Conservation (phyloP, 176 grass and related monocot species). For the Rhipidocladum racemiflorum region DNA sequence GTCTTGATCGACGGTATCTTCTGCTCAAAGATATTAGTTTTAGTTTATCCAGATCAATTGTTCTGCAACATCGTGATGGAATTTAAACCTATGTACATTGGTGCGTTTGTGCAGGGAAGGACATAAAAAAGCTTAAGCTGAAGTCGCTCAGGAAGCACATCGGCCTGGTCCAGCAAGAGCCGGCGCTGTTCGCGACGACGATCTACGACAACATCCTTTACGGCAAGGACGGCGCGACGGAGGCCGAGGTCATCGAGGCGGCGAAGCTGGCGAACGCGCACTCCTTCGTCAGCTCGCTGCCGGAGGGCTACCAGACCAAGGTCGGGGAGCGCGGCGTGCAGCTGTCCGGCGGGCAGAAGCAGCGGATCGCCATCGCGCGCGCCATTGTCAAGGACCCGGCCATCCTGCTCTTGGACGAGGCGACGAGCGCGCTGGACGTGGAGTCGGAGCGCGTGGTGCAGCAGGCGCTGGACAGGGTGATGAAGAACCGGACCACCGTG, state of each 20-base stretch:
- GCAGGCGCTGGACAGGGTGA: slow-evolving; percentile 74
- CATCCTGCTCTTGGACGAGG: slow-evolving; percentile 86
- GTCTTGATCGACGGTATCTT: slow-evolving; percentile 77
- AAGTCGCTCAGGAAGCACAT: slow-evolving; percentile 83
- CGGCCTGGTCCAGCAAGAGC: slow-evolving; percentile 90
- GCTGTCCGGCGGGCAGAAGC: slow-evolving; percentile 86
- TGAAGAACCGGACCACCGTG: slow-evolving; percentile 88
- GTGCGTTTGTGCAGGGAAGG: slow-evolving; percentile 57
- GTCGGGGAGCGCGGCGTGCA: slow-evolving; percentile 92
- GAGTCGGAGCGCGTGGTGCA: slow-evolving; percentile 94
- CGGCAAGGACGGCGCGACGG: slow-evolving; percentile 75
- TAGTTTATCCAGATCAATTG: neutral
- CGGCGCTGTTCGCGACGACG: slow-evolving; percentile 85
- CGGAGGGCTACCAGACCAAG: slow-evolving; percentile 83
- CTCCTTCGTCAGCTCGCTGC: slow-evolving; percentile 89
- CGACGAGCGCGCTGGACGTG: slow-evolving; percentile 80
- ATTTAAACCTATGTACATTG: neutral
- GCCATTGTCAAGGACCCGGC: slow-evolving; percentile 81
- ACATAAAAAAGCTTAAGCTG: slow-evolving; percentile 78
- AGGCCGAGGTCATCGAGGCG: slow-evolving; percentile 70
- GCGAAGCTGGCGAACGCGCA: slow-evolving; percentile 94
- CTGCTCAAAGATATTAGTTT: neutral
- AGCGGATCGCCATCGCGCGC: slow-evolving; percentile 92
- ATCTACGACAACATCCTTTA: slow-evolving; percentile 93
- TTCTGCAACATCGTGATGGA: neutral